These are phyloP conservation scores for Skeletonema tropicum DNA, from an alignment of 108 stramenopile genomes.

Conservation along the genomic window DNA sequence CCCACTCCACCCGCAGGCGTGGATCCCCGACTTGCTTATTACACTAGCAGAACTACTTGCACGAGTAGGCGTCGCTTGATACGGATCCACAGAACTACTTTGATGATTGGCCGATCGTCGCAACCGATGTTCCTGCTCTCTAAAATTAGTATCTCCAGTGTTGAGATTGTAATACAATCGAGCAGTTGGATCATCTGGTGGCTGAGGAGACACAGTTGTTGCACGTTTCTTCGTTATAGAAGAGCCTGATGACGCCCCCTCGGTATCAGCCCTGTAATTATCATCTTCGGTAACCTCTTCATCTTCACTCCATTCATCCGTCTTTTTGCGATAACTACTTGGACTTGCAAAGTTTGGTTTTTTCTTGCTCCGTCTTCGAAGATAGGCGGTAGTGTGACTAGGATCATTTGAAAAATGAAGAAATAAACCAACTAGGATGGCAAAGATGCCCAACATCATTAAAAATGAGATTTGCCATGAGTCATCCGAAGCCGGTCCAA, in stretches of 20 bases:
- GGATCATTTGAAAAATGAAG: conserved; percentile 60
- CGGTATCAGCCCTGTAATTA: conserved; percentile 30
- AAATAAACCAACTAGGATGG: conserved; percentile 64
- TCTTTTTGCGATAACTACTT: conserved; percentile 59
- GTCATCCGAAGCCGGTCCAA: conserved; percentile 24
- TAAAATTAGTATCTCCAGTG: conserved; percentile 17
- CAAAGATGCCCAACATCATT: conserved; percentile 60
- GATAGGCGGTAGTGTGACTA: conserved; percentile 18
- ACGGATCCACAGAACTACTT: conserved; percentile 13
- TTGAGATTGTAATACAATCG: conserved; percentile 35
- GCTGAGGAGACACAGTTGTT: conserved; percentile 4
- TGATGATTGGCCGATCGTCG: conserved; percentile 24
- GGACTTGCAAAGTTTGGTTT: conserved; percentile 13
- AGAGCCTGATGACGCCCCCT: conserved; percentile 16
- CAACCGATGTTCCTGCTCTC: conserved; percentile 37
- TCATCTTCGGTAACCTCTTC: conserved; percentile 49
- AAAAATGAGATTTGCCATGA: conserved; percentile 71
- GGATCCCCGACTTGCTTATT: neutral
- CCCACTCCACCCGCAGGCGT: neutral
- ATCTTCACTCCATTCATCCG: conserved; percentile 79
- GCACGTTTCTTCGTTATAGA: conserved; percentile 23
- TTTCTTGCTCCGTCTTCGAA: conserved; percentile 23
- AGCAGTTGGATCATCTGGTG: conserved; percentile 34
- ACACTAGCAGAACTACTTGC: conserved; percentile 8
- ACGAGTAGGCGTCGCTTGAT: conserved; percentile 27